These are phyloP conservation scores for Cudoniella acicularis DNA, from an alignment of 495 filamentous ascomycete species.

Conservation along the genomic window DNA sequence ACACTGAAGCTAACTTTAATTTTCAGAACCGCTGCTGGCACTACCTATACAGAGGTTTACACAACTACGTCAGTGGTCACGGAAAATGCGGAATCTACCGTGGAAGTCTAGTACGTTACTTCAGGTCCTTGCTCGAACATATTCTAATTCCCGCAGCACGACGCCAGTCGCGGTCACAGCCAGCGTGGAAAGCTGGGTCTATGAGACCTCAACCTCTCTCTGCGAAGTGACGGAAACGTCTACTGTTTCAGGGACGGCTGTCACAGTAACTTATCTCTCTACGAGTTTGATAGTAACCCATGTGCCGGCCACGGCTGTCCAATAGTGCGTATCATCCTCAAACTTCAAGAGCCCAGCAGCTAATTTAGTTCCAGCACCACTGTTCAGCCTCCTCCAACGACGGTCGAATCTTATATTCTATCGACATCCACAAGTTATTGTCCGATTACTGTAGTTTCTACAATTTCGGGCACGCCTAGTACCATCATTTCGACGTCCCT, in stretches of 20 bases:
- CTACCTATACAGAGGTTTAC: slow-evolving; percentile 9
- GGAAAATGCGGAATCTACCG: slow-evolving; percentile 10
- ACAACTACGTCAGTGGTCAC: slow-evolving; percentile 19
- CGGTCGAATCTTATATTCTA: background rate
- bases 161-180: slow-evolving; percentile 5
- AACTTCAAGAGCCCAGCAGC: too few species aligned
- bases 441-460: slow-evolving; percentile 12
- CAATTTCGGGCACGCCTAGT: slow-evolving; percentile 5
- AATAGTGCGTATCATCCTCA: too few species aligned
- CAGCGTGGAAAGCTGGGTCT: slow-evolving; percentile 5
- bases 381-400: slow-evolving; percentile 1
- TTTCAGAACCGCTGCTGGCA: slow-evolving; percentile 8
- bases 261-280: background rate
- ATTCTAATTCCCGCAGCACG: background rate
- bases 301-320: too few species aligned
- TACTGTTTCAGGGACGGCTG: slow-evolving; percentile 9
- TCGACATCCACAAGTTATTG: background rate
- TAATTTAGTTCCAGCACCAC: too few species aligned
- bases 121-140: too few species aligned
- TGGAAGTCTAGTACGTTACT: background rate
- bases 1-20: background rate
- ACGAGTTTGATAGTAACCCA: background rate
- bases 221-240: slow-evolving; percentile 19
- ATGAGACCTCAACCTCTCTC: slow-evolving; percentile 9
- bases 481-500: slow-evolving; percentile 13